Evolutionary conservation across 306 rosid species (phyloP).

Genomic region (Cucurbita pepo): DNA sequence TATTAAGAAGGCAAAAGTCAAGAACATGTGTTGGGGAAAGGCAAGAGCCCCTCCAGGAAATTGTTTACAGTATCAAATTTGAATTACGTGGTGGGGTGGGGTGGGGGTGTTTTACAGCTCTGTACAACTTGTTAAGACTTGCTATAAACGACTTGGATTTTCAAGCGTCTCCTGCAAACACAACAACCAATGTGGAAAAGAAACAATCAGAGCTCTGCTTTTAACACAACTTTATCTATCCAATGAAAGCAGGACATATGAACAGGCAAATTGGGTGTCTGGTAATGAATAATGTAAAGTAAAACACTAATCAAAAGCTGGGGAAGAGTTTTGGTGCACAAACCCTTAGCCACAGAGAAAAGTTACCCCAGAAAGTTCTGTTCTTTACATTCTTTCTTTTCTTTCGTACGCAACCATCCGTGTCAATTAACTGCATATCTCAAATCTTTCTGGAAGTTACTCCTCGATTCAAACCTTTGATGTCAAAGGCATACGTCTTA

Average conservation of each 20-base stretch:
- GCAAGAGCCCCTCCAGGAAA: background rate
- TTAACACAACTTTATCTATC: background rate
- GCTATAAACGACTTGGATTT: slow-evolving; percentile 16
- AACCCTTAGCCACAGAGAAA: background rate
- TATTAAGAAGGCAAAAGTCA: background rate
- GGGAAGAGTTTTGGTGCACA: background rate
- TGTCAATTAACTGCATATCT: background rate
- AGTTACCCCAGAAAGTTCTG: background rate
- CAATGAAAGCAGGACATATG: background rate
- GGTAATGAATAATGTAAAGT: background rate
- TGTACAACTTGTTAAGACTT: slow-evolving; percentile 42
- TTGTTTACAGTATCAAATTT: slow-evolving; percentile 6
- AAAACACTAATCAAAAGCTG: background rate
- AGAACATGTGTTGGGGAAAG: slow-evolving; percentile 1
- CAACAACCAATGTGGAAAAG: slow-evolving; percentile 6
- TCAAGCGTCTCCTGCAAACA: slow-evolving; percentile 41
- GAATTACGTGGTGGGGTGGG: slow-evolving; percentile 6
- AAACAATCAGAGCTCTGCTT: background rate
- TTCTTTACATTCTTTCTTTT: background rate
- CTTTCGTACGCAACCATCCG: background rate
- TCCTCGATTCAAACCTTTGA: too few relatives aligned
- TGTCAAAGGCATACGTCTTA: too few relatives aligned
- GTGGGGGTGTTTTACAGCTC: slow-evolving; percentile 29
- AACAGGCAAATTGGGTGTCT: background rate
- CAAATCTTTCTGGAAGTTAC: background rate